Evolutionary conservation across 2,329 filamentous ascomycete species (phyloP).

Genomic region (Fusarium torreyae): DNA sequence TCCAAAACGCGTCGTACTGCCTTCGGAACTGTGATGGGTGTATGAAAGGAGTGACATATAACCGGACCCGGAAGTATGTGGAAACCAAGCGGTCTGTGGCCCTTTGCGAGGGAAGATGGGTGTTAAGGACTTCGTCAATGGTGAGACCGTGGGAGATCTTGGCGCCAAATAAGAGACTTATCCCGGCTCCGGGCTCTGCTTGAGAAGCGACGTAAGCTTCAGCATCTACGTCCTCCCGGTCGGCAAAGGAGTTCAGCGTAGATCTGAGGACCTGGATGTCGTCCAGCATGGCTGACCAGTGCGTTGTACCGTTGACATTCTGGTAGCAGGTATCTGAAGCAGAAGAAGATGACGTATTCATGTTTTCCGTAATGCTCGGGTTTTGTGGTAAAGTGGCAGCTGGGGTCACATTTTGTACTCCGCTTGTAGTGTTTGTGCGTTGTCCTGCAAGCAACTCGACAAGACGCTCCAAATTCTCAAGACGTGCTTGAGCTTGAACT

Average conservation of each 20-base stretch:
- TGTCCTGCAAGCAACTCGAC: neutral
- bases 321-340: neutral
- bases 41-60: neutral
- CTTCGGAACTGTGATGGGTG: slow-evolving; percentile 1
- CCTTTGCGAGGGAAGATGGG: neutral
- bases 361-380: neutral
- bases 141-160: neutral
- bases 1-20: slow-evolving; percentile 9
- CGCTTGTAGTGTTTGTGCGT: rapidly evolving
- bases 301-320: neutral
- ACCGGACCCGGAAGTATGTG: neutral
- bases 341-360: neutral
- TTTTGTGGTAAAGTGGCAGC: neutral
- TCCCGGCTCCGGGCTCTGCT: neutral
- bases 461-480: neutral
- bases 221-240: neutral
- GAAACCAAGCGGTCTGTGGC: neutral
- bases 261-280: slow-evolving; percentile 1
- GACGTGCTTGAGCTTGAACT: neutral
- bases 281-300: slow-evolving; percentile 8
- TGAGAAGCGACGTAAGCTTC: neutral
- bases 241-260: neutral
- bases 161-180: neutral
- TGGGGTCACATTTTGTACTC: neutral
- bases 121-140: neutral